phyloP scores from a whole-genome alignment of 306 rosid species.

The Canavalia gladiata region DNA sequence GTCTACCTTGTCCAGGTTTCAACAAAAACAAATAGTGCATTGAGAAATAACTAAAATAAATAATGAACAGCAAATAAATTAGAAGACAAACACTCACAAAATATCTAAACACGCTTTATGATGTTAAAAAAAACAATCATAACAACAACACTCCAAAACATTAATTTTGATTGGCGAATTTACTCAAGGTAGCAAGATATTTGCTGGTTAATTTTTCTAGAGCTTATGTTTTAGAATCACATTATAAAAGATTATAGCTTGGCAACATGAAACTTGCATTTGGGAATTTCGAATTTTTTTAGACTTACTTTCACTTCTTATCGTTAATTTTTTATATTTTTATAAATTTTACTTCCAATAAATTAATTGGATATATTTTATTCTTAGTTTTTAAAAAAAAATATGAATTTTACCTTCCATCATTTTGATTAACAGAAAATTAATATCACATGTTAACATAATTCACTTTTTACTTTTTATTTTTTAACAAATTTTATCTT shows the following conservation, averaged over 20 bases:
- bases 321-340: too few species aligned
- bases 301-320: too few species aligned
- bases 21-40: background rate
- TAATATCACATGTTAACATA: too few species aligned
- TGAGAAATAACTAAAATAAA: background rate
- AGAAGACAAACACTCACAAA: conserved; percentile 1
- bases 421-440: too few species aligned
- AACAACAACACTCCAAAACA: background rate
- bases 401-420: too few species aligned
- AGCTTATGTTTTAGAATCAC: background rate
- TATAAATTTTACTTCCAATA: too few species aligned
- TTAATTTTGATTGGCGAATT: background rate
- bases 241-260: background rate
- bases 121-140: background rate
- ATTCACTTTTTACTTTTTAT: too few species aligned
- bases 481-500: too few species aligned
- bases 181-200: background rate
- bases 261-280: background rate
- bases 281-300: background rate
- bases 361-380: too few species aligned
- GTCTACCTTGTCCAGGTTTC: background rate
- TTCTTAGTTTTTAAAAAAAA: too few species aligned
- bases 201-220: background rate
- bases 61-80: background rate
- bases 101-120: background rate